Conservation (phyloP, 495 filamentous ascomycete genomes). For the Aspergillus kassunensis region DNA sequence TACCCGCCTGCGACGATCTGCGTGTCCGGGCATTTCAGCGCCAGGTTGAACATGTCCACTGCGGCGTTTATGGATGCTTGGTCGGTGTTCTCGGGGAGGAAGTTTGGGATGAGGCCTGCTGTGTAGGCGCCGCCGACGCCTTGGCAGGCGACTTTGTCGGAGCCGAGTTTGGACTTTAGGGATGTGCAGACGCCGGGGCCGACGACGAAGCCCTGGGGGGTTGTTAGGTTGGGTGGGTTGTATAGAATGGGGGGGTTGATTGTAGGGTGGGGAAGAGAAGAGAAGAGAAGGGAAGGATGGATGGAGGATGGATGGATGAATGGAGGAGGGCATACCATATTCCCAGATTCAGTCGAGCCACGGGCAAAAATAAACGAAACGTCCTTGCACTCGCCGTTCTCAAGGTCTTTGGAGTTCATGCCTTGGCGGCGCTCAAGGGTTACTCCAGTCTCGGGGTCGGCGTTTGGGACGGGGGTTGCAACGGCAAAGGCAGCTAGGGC, state of each 20-base stretch:
- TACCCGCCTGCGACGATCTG: slow-evolving; percentile 56
- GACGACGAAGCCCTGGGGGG: slow-evolving; percentile 33
- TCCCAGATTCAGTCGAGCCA: slow-evolving; percentile 47
- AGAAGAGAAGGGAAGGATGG: background rate
- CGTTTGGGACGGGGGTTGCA: slow-evolving; percentile 13
- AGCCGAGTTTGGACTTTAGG: slow-evolving; percentile 28
- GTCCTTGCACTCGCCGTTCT: slow-evolving; percentile 37
- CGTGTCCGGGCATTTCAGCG: slow-evolving; percentile 48
- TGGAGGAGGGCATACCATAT: slow-evolving; percentile 36
- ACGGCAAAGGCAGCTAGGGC: slow-evolving; percentile 17
- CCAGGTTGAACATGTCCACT: slow-evolving; percentile 30
- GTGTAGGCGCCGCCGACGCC: slow-evolving; percentile 33
- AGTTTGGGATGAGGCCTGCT: slow-evolving; percentile 21
- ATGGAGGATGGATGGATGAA: background rate
- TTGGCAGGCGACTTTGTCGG: slow-evolving; percentile 29
- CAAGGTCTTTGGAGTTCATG: slow-evolving; percentile 37
- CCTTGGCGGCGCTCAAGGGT: slow-evolving; percentile 14
- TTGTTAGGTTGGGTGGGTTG: background rate
- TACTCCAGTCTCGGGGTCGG: background rate
- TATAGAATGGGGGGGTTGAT: background rate
- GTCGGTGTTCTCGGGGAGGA: slow-evolving; percentile 25
- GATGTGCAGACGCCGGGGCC: slow-evolving; percentile 35
- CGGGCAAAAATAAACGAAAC: slow-evolving; percentile 52
- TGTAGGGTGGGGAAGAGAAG: background rate
- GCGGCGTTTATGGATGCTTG: slow-evolving; percentile 36